Evolutionary conservation across 306 rosid species (phyloP), one percentile per base, ranked within the genome.

Genomic region (Prunus kanzakura): DNA sequence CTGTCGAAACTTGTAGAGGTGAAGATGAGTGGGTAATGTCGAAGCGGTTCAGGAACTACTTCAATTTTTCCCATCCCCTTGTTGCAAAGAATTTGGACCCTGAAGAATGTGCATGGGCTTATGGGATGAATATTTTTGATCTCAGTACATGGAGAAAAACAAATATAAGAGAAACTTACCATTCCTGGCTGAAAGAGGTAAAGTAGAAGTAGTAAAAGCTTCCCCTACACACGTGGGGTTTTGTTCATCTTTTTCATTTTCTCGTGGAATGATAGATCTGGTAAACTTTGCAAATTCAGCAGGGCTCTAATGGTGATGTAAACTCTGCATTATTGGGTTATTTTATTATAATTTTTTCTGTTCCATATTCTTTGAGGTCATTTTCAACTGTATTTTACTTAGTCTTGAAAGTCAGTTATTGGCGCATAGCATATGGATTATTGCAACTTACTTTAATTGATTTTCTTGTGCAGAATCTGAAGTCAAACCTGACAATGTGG

Each of bases 31-130:
- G 99, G 99, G 98, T 96, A 77, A 91, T 96, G 99, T 91, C 97
- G 20, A 96, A 96, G 87, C 89, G 74, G 25, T 96, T 92, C 83
- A 86, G 89, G 88, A 92, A 92, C 82, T 96, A 96, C 85, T 96
- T 96, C 83, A 96, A 96, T 78, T 96, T 96, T 85, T 89, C 99
- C 43, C 97, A 96, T 77, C 99, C 99, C 56, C 86, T 86, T 56
- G 69, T 96, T 71, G 79, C 84, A 65, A 73, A 83, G 74, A 73
- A 88, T 83, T 84, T 96, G 85, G 88, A 96, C 78, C 98, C 99
- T 73, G 90, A 92, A 51, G 97, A 96, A 77, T 96, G 99, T 84
- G 99, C 98, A n/a, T 96, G 99, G 99, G 99, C 99, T 73, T 96
- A 92, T 71, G 97, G 98, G 81, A 92, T 96, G 99, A 96, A 96